Conservation (phyloP, 1,284 basidiomycete species). For the Hemileia vastatrix region DNA sequence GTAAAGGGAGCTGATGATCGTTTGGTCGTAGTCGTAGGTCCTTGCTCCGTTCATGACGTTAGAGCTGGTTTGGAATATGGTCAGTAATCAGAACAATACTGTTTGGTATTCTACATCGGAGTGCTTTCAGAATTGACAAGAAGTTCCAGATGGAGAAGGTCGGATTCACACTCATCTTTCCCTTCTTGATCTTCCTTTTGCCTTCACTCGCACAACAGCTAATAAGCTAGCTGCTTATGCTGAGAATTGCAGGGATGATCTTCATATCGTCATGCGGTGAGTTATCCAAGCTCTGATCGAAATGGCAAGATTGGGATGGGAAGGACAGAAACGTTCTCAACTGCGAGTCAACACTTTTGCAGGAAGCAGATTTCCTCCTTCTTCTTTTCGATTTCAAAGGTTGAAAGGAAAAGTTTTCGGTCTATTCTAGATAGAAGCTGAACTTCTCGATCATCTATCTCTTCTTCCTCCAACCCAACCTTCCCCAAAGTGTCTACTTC, state of each 20-base stretch:
- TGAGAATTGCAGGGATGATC: constrained; percentile 66
- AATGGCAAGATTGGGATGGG: constrained; percentile 78
- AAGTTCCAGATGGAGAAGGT: background rate
- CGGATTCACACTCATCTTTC: background rate
- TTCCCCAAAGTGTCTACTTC: constrained; percentile 34
- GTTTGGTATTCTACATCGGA: constrained; percentile 2
- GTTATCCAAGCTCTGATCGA: constrained; percentile 5
- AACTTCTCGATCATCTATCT: no score
- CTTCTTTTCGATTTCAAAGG: no score
- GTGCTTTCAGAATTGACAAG: no score
- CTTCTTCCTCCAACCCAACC: background rate
- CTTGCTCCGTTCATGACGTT: constrained; percentile 83
- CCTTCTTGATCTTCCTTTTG: background rate
- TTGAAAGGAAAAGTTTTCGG: no score
- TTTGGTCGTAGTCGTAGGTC: constrained; percentile 70
- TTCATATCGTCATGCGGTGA: constrained; percentile 75
- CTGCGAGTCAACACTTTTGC: background rate
- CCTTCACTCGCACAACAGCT: constrained; percentile 39
- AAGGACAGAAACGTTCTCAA: constrained; percentile 49
- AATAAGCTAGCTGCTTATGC: constrained; percentile 69
- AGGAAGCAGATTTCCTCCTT: constrained; percentile 1
- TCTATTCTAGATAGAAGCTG: no score
- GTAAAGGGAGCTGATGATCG: constrained; percentile 77
- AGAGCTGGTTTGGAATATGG: constrained; percentile 73
- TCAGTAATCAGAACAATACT: background rate